Conservation (phyloP, 352 stramenopile species). For the Pythium apleroticum region DNA sequence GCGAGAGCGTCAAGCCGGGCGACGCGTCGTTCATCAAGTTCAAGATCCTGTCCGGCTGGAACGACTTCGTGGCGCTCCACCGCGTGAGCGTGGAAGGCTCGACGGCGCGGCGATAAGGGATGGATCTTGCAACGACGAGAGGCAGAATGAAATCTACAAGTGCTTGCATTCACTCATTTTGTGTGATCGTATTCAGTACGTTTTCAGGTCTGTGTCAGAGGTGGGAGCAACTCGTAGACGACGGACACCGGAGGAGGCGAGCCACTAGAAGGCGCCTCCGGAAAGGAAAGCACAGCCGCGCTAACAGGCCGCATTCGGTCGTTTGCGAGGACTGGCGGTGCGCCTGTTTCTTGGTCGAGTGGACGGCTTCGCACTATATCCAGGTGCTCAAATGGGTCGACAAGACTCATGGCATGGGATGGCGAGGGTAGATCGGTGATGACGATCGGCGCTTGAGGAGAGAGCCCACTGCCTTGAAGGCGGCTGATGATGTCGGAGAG, state of each 20-base stretch:
- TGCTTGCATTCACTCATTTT: background rate
- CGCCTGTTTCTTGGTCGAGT: background rate
- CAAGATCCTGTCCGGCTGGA: slow-evolving; percentile 81
- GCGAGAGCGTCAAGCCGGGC: slow-evolving; percentile 63
- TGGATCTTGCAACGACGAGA: too few relatives aligned
- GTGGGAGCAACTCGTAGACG: background rate
- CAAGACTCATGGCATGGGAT: background rate
- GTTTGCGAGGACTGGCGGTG: background rate
- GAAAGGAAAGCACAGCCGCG: background rate
- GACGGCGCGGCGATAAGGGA: slow-evolving; percentile 44
- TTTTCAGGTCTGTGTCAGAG: background rate
- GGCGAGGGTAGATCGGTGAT: background rate
- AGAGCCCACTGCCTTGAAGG: background rate
- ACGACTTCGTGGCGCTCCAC: slow-evolving; percentile 76
- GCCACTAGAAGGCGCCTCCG: background rate
- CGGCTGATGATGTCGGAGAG: background rate
- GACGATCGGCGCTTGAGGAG: background rate
- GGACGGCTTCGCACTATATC: background rate
- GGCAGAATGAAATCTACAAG: slow-evolving; percentile 1
- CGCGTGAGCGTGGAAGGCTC: slow-evolving; percentile 82
- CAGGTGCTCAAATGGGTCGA: slow-evolving; percentile 1
- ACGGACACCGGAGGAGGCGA: background rate
- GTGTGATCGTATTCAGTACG: too few relatives aligned
- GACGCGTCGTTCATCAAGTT: slow-evolving; percentile 85
- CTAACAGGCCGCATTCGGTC: background rate